A percentile compares a stretch with the other conserved stretches of the same genome.
Evolutionary conservation across 2,329 filamentous ascomycete species (phyloP).

Genomic region (Endoconidiophora laricicola): DNA sequence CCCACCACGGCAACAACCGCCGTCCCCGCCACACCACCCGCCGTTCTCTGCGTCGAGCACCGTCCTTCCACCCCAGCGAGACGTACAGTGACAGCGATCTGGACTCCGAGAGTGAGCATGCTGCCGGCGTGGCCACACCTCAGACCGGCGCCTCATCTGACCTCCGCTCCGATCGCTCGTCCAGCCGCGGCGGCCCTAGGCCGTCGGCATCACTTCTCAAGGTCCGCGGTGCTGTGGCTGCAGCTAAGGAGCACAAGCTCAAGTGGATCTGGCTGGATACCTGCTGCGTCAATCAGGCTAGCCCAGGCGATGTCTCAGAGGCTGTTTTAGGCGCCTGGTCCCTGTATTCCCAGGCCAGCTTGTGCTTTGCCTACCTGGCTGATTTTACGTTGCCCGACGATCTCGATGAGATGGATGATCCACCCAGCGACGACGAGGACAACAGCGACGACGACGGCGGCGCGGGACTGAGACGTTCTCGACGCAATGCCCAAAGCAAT

Average conservation of each 20-base stretch:
- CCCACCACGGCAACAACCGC: not conserved
- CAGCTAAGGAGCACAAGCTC: conserved; percentile 14
- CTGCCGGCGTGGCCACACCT: conserved; percentile 2
- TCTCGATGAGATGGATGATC: conserved; percentile 5
- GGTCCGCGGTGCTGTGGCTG: conserved; percentile 6
- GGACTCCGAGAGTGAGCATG: conserved; percentile 1
- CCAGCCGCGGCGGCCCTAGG: not conserved
- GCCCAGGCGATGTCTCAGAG: conserved; percentile 17
- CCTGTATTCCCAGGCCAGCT: conserved; percentile 16
- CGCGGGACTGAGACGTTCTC: conserved; percentile 5
- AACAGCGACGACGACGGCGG: conserved; percentile 7
- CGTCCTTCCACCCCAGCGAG: conserved; percentile 1
- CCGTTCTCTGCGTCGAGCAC: conserved; percentile 2
- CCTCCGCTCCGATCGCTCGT: conserved; percentile 6
- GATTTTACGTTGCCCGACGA: conserved; percentile 13
- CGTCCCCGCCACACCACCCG: not conserved
- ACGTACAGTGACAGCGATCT: conserved; percentile 6
- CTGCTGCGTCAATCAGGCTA: conserved; percentile 19
- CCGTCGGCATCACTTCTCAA: conserved; percentile 10
- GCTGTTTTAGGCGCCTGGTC: conserved; percentile 17
- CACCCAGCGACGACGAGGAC: conserved; percentile 1
- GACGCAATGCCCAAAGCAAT: not conserved
- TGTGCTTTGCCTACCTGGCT: conserved; percentile 18
- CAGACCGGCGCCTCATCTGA: conserved; percentile 3
- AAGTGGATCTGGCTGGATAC: conserved; percentile 19